Evolutionary conservation across 257 asterid genomes (phyloP).

Genomic region (Cinchona pubescens): DNA sequence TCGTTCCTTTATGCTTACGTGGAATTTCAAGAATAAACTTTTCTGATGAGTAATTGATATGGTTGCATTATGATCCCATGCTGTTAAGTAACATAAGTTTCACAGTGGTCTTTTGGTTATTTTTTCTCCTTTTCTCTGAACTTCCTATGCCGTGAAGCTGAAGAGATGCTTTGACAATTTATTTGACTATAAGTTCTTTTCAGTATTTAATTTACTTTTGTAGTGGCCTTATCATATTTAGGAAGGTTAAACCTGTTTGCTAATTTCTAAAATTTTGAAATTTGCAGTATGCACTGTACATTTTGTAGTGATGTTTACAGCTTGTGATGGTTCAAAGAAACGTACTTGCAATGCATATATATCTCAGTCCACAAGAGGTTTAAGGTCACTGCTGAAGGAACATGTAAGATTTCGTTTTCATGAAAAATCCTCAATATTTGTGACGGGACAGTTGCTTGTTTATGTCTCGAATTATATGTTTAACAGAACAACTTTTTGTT

Average conservation of each 20-base stretch:
- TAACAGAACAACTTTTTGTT: background rate
- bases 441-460: background rate
- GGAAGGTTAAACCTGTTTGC: too few relatives aligned
- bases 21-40: background rate
- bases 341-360: constrained; percentile 66
- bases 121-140: background rate
- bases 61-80: background rate
- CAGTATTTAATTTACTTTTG: constrained; percentile 14
- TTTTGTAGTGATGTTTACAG: constrained; percentile 84
- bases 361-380: constrained; percentile 83
- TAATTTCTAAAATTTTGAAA: constrained; percentile 9
- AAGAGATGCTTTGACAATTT: background rate
- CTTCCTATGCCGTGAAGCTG: background rate
- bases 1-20: background rate
- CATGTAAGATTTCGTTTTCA: constrained; percentile 46
- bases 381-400: constrained; percentile 81
- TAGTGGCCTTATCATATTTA: background rate
- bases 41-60: background rate
- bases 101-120: background rate
- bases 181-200: background rate
- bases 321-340: constrained; percentile 39
- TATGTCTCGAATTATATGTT: background rate
- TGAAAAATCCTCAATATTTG: background rate
- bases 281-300: constrained; percentile 75
- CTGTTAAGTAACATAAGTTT: background rate